Conservation (phyloP, 2,329 filamentous ascomycete species). For the Aspergillus glaucus region DNA sequence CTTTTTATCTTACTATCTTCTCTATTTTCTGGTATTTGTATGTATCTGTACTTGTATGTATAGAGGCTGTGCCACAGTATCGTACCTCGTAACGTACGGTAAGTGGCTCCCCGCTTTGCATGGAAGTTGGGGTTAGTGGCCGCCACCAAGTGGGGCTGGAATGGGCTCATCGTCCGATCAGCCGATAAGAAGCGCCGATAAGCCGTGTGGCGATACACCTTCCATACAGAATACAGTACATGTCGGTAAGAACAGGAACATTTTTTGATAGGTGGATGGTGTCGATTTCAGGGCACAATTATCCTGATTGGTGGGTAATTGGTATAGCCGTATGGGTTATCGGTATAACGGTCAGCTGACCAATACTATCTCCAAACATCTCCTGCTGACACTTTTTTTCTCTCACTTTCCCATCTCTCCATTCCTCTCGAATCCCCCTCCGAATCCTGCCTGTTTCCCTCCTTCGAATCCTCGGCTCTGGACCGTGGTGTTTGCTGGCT, state of each 20-base stretch:
- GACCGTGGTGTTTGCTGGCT: not conserved
- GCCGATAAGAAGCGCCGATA: not conserved
- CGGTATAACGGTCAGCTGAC: slow-evolving; percentile 8
- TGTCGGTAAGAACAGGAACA: not conserved
- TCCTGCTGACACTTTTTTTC: not conserved
- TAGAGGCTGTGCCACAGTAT: too few relatives aligned
- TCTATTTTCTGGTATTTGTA: too few relatives aligned
- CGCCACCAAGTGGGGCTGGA: not conserved
- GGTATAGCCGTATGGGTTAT: not conserved
- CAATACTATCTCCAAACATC: not conserved
- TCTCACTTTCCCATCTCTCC: slow-evolving; percentile 1
- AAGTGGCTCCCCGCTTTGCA: too few relatives aligned
- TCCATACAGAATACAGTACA: not conserved
- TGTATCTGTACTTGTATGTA: too few relatives aligned
- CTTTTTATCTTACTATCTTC: too few relatives aligned
- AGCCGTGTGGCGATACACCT: not conserved
- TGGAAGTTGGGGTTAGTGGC: not conserved
- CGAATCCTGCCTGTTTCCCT: not conserved
- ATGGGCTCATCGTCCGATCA: not conserved
- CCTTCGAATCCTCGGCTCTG: not conserved
- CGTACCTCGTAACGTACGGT: too few relatives aligned
- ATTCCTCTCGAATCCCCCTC: not conserved
- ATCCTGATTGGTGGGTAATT: too few relatives aligned
- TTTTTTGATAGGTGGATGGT: not conserved
- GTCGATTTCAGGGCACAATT: not conserved